Evolutionary conservation across 179 eudicot species (phyloP).

Genomic region (Pouteria campechiana): DNA sequence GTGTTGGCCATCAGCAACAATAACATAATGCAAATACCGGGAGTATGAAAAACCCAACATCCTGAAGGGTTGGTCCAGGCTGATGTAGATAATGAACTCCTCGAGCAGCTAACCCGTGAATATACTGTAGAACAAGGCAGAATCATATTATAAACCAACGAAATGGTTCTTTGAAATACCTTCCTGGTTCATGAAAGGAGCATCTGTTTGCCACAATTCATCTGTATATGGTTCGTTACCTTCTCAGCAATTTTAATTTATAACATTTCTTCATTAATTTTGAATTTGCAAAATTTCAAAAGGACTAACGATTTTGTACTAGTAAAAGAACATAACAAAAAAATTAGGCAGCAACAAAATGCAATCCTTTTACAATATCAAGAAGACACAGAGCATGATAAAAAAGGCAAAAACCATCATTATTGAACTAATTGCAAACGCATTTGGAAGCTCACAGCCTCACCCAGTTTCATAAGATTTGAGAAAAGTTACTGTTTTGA

Average conservation of each 20-base stretch:
- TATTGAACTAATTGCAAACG: neutral
- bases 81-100: slow-evolving; percentile 93
- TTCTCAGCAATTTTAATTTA: too few species aligned
- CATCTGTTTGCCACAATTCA: too few species aligned
- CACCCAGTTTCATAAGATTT: neutral
- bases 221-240: too few species aligned
- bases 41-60: slow-evolving; percentile 82
- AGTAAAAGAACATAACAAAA: neutral
- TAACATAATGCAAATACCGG: slow-evolving; percentile 33
- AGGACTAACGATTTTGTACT: neutral
- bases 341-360: neutral
- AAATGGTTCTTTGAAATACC: too few species aligned
- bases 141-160: neutral
- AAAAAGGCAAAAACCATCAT: neutral
- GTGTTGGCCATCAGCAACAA: too few species aligned
- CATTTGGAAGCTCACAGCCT: neutral
- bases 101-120: slow-evolving; percentile 91
- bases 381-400: neutral
- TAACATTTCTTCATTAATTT: neutral
- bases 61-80: slow-evolving; percentile 90
- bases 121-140: slow-evolving; percentile 43
- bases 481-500: neutral
- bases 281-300: neutral
- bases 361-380: neutral
- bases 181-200: too few species aligned